These are phyloP conservation scores for Raphanus raphanistrum DNA, from an alignment of 345 rosid species.

Conservation along the genomic window DNA sequence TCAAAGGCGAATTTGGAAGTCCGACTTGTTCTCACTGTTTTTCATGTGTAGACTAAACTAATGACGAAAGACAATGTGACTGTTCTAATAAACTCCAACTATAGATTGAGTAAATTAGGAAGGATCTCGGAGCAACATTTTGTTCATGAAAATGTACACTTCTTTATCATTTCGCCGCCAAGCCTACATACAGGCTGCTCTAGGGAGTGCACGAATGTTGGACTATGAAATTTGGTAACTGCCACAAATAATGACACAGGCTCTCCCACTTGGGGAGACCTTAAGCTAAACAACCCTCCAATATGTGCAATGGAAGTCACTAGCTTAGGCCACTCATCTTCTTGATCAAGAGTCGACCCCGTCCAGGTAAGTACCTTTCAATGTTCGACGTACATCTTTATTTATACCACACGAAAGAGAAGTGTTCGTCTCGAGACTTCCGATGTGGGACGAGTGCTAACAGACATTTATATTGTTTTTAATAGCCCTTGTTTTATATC, in stretches of 20 bases:
- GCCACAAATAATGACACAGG: slow-evolving; percentile 60
- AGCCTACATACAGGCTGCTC: too few relatives aligned
- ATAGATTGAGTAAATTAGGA: neutral
- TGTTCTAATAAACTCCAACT: too few relatives aligned
- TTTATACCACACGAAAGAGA: neutral
- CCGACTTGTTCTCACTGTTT: too few relatives aligned
- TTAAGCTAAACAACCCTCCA: slow-evolving; percentile 34
- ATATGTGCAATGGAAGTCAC: slow-evolving; percentile 38
- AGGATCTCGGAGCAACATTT: neutral
- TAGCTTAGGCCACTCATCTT: slow-evolving; percentile 39
- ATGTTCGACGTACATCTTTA: accelerated
- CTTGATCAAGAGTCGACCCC: slow-evolving; percentile 35
- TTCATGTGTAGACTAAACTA: too few relatives aligned
- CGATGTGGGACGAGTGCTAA: slow-evolving; percentile 22
- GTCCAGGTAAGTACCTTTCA: slow-evolving; percentile 34
- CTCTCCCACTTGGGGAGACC: slow-evolving; percentile 51
- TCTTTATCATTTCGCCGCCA: too few relatives aligned
- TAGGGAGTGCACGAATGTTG: neutral
- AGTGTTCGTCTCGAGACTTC: neutral
- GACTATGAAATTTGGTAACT: neutral
- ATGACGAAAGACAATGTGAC: too few relatives aligned
- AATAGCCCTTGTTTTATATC: neutral
- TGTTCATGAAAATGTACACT: neutral
- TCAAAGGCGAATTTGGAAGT: too few relatives aligned
- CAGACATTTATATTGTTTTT: neutral